These are phyloP conservation scores for Nigrospora osmanthi DNA, from an alignment of 2,329 filamentous ascomycete species.

Conservation along the genomic window DNA sequence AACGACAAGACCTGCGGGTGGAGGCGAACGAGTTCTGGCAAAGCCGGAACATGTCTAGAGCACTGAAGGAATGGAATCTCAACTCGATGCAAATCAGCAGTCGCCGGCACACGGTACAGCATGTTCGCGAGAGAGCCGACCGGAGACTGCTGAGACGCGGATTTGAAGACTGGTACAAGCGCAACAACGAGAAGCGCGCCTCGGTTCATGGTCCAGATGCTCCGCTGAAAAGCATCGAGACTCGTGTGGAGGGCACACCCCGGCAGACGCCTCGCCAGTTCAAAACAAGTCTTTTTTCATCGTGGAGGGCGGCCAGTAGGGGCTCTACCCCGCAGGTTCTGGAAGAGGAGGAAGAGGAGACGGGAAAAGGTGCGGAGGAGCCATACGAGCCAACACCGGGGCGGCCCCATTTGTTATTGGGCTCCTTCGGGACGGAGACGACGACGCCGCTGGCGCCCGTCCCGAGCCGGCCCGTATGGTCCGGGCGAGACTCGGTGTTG, in stretches of 20 bases:
- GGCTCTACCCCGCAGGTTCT: neutral
- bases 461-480: constrained; percentile 14
- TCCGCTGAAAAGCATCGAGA: constrained; percentile 13
- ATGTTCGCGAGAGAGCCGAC: constrained; percentile 20
- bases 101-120: constrained; percentile 18
- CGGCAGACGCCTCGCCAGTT: constrained; percentile 11
- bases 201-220: constrained; percentile 15
- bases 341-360: constrained; percentile 1
- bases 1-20: constrained; percentile 8
- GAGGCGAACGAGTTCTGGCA: constrained; percentile 17
- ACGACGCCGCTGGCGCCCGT: constrained; percentile 23
- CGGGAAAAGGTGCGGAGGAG: constrained; percentile 8
- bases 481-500: constrained; percentile 14
- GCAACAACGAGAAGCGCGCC: constrained; percentile 17
- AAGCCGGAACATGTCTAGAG: constrained; percentile 11
- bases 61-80: constrained; percentile 21
- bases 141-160: constrained; percentile 15
- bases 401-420: constrained; percentile 19
- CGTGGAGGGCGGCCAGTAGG: constrained; percentile 12
- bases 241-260: constrained; percentile 14
- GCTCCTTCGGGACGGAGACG: constrained; percentile 15
- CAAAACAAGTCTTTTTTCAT: constrained; percentile 10
- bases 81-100: constrained; percentile 18
- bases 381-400: constrained; percentile 21
- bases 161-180: constrained; percentile 20